These are phyloP conservation scores for Coemansia sp. DNA, from an alignment of 192 early-diverging fungal species.

Conservation along the genomic window DNA sequence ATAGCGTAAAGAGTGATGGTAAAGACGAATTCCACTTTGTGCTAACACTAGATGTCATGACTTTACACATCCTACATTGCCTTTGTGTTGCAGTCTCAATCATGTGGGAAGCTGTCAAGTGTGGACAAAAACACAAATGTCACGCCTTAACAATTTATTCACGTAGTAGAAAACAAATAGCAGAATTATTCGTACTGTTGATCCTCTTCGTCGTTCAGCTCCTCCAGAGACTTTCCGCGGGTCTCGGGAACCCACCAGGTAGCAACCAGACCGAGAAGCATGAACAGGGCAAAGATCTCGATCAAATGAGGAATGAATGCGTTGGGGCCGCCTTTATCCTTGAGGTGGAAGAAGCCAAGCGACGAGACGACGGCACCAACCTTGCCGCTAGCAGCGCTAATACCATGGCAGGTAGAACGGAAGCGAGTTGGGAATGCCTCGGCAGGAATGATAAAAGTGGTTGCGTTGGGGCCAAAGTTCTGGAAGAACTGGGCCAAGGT, in stretches of 20 bases:
- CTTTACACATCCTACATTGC: no score
- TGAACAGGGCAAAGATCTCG: conserved; percentile 43
- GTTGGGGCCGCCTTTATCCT: conserved; percentile 66
- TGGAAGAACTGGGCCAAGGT: conserved; percentile 73
- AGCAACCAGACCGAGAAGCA: not conserved
- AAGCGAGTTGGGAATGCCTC: conserved; percentile 81
- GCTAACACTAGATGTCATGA: no score
- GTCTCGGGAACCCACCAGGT: conserved; percentile 6
- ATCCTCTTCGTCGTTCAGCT: conserved; percentile 9
- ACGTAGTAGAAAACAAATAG: no score
- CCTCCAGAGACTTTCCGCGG: conserved; percentile 6
- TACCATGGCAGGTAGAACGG: conserved; percentile 76
- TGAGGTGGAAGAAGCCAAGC: conserved; percentile 66
- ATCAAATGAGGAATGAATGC: conserved; percentile 60
- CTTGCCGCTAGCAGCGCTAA: conserved; percentile 76
- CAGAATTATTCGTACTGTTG: not conserved
- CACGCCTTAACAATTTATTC: not conserved
- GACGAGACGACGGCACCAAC: conserved; percentile 70
- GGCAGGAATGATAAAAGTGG: conserved; percentile 78
- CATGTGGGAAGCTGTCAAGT: no score
- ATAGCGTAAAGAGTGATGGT: no score
- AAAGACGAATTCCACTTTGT: no score
- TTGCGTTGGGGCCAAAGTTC: conserved; percentile 95
- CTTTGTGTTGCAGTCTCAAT: no score
- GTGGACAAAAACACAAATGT: no score